phyloP scores from a whole-genome alignment of 1,284 basidiomycete species.

The Hypsizygus ulmarius region DNA sequence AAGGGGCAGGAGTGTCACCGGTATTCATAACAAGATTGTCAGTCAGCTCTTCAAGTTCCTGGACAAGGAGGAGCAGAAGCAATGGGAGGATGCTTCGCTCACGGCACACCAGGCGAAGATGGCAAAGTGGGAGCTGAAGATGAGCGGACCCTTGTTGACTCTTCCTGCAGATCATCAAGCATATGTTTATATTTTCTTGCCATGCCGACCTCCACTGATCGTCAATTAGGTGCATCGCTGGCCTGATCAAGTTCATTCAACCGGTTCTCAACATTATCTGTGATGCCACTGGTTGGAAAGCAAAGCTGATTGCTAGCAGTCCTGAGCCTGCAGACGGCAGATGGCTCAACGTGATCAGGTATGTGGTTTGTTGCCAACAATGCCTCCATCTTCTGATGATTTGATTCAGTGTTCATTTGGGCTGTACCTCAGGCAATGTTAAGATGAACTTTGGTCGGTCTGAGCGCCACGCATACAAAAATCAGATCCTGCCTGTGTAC shows the following conservation, averaged over 20 bases:
- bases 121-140: background rate
- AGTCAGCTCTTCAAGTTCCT: background rate
- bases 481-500: constrained; percentile 10
- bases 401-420: constrained; percentile 4
- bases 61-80: background rate
- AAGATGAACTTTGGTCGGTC: constrained; percentile 16
- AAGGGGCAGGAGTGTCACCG: no score
- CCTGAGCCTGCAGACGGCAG: constrained; percentile 7
- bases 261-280: constrained; percentile 4
- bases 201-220: no score
- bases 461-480: constrained; percentile 9
- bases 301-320: background rate
- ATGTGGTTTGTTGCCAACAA: background rate
- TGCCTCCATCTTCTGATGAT: background rate
- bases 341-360: constrained; percentile 8
- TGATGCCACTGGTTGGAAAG: background rate
- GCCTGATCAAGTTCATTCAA: background rate
- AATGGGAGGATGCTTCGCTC: background rate
- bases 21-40: no score
- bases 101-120: background rate
- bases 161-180: background rate
- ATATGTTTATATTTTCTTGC: background rate
- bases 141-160: background rate
- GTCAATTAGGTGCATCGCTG: background rate
- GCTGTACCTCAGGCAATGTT: constrained; percentile 1